phyloP scores from a whole-genome alignment of 768 basidiomycete species.

The Amanita exitialis region DNA sequence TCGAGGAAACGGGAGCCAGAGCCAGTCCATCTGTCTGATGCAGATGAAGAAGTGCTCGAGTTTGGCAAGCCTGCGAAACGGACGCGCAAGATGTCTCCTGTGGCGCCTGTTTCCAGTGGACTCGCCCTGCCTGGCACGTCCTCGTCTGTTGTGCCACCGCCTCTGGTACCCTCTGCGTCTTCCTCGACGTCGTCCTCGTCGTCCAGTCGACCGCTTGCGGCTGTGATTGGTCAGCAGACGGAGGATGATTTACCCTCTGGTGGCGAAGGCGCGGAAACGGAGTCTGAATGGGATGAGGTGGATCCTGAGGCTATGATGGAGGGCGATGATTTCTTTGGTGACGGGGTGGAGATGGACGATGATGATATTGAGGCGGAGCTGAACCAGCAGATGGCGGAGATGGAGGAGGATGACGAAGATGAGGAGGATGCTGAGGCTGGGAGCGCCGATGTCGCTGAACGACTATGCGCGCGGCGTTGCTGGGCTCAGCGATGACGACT shows the following conservation, averaged over 20 bases:
- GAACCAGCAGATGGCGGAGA: constrained; percentile 4
- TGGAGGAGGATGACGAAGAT: constrained; percentile 1
- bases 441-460: constrained; percentile 3
- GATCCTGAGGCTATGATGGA: constrained; percentile 2
- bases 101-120: neutral
- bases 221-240: neutral
- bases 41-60: constrained; percentile 37
- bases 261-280: neutral
- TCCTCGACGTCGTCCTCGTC: neutral
- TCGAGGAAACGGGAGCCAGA: constrained; percentile 17
- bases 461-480: constrained; percentile 1
- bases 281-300: constrained; percentile 7
- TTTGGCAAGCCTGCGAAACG: constrained; percentile 33
- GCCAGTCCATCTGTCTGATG: constrained; percentile 16
- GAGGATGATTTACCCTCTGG: neutral
- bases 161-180: constrained; percentile 1
- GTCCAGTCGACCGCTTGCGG: neutral
- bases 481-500: constrained; percentile 6
- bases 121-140: constrained; percentile 7
- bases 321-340: constrained; percentile 1
- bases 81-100: neutral
- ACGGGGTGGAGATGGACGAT: neutral
- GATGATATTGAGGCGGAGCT: constrained; percentile 3
- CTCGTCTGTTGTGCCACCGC: constrained; percentile 1
- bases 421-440: neutral